Evolutionary conservation across 2,329 filamentous ascomycete genomes (phyloP), one percentile per base, ranked within the genome.

Genomic region (Diaporthe caulivora): DNA sequence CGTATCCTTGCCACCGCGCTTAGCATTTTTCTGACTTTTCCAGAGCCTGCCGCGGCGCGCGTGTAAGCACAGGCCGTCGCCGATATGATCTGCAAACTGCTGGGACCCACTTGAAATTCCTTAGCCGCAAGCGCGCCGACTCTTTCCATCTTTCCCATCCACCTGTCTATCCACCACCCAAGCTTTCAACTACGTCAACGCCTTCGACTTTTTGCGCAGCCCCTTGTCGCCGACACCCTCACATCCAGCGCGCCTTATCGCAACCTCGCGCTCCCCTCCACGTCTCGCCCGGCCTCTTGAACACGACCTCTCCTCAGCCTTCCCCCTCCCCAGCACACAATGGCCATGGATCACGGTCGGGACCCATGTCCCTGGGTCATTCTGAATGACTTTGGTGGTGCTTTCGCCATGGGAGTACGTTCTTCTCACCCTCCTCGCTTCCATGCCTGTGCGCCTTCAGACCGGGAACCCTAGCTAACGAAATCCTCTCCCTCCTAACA

Each of bases 311-410:
- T 26, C 69, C 18, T 24, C 69, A 24, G 17, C 51, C 34, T 53
- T 31, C 68, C 24, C 31, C 31, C 37, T 40, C 6, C 10, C 3
- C 58, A 40, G 21, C 37, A 24, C 44, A 62, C 9, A 18, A 71
- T 71, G 69, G 64, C 62, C 34, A 97, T 98, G 93, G 96, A 99
- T 91, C 97, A 98, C 89, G 93, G 94, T 77, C 91, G 97, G 87
- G 97, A 98, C 85, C 97, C 97, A 76, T 98, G 97, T 86, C 97
- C 97, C 72, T 98, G 93, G 92, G 95, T 98, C 81, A 94, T 97
- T 77, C 90, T 98, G 78, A 98, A 95, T 86, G 97, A 99, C 87
- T 98, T 98, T 83, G 97, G 97, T 76, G 97, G 97, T 86, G 97
- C 96, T 73, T 98, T 98, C 81, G 92, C 91, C 82, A 98, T 98